These are phyloP conservation scores for Microbotryum saponariae DNA, from an alignment of 1,284 basidiomycete species.

Conservation along the genomic window DNA sequence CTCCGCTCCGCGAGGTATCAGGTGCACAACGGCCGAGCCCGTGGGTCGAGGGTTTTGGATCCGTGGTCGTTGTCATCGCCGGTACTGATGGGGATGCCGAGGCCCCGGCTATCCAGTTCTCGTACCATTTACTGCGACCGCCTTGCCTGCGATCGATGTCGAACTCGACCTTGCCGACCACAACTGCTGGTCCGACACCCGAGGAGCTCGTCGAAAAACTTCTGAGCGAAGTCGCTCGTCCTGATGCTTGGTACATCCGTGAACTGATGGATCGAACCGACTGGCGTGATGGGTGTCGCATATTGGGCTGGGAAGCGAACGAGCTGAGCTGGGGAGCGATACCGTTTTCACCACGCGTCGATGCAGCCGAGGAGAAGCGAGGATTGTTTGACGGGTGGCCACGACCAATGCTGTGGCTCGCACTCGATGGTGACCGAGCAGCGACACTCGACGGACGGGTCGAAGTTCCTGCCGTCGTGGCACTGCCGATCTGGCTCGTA, in stretches of 20 bases:
- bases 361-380: slow-evolving; percentile 30
- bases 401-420: background rate
- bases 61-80: too few relatives aligned
- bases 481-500: slow-evolving; percentile 10
- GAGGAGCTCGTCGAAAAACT: slow-evolving; percentile 5
- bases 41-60: too few relatives aligned
- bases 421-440: slow-evolving; percentile 38
- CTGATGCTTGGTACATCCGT: background rate
- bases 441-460: slow-evolving; percentile 10
- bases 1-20: too few relatives aligned
- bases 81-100: background rate
- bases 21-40: too few relatives aligned
- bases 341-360: background rate
- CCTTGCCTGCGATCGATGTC: slow-evolving; percentile 62
- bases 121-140: slow-evolving; percentile 63
- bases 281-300: slow-evolving; percentile 13
- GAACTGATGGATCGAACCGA: slow-evolving; percentile 3
- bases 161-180: slow-evolving; percentile 79
- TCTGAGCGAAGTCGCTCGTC: slow-evolving; percentile 6
- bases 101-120: slow-evolving; percentile 53
- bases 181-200: slow-evolving; percentile 36
- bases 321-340: background rate
- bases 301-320: slow-evolving; percentile 7
- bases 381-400: background rate
- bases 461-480: slow-evolving; percentile 9